Base-by-base conservation (phyloP, 306 rosid genomes). In the Sicyos edulis region DNA sequence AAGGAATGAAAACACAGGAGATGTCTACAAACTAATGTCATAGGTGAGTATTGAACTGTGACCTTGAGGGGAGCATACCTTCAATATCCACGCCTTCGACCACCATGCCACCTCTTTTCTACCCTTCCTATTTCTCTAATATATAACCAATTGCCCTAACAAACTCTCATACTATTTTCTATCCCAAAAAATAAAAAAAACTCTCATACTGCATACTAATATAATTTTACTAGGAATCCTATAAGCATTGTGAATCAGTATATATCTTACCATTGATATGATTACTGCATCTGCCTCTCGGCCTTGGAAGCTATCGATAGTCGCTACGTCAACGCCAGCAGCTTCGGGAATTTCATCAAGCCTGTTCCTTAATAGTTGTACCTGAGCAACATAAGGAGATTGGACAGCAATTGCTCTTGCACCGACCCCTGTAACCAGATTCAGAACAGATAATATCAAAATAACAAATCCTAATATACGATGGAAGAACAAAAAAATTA, bases 331-430 rank as follows among this genome's bases (percentile, higher is more conserved):
- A 50, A 88, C 77, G 71, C 91, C 91, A 9, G 79, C 78, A 65
- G 92, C 89, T 68, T 81, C 89, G 0, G 91, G 92, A 74, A 81
- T 71, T 63, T 83, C 89, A 80, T 86, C 93, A 49, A 90, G 91
- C 86, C 76, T 83, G 82, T 90, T 88, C 80, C 96, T 84, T 83
- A 90, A 75, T 68, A 90, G 93, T 72, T 90, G 91, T 29, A 90
- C 96, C 77, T 90, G 96, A 80, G 96, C 96, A 45, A 90, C 96
- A 77, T 90, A 90, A 77, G 96, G 93, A 75, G 96, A 90, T 62
- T 90, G 96, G 40, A 90, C 96, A 42, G 85, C 91, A 50, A 90
- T 90, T 52, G 92, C 91, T 62, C 74, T 47, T 67, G 96, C 85
- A 74, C 76, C 73, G 77, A 90, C 91, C 80, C 93, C 96, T 90